Conservation (phyloP, 331 rosid species). For the Erythrophleum ivorense region DNA sequence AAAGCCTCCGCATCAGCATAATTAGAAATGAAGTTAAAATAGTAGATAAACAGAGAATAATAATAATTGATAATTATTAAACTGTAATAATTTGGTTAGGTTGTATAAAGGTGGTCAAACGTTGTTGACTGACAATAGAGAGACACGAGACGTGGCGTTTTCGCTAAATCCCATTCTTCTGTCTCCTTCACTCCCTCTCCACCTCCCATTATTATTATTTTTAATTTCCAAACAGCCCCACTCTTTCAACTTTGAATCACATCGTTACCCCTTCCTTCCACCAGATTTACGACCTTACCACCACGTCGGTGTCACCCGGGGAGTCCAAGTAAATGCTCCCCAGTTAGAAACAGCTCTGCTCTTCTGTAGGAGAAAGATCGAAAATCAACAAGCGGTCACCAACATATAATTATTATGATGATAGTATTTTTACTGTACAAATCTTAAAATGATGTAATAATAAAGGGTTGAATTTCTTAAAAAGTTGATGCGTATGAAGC, state of each 20-base stretch:
- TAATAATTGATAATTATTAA: slow-evolving; percentile 46
- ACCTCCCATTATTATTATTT: too few species aligned
- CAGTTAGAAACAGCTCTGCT: too few species aligned
- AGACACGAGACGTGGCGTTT: slow-evolving; percentile 43
- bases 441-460: too few species aligned
- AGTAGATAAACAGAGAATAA: background rate
- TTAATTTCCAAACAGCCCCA: slow-evolving; percentile 14
- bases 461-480: too few species aligned
- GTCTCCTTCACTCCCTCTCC: background rate
- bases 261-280: background rate
- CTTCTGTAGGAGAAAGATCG: too few species aligned
- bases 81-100: slow-evolving; percentile 54
- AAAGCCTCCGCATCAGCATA: background rate
- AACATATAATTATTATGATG: too few species aligned
- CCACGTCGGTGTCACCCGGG: too few species aligned
- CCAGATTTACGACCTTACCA: background rate
- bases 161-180: slow-evolving; percentile 11
- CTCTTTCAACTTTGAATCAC: background rate
- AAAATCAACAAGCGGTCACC: too few species aligned
- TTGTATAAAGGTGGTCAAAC: slow-evolving; percentile 59
- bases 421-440: too few species aligned
- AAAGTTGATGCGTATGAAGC: too few species aligned
- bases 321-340: background rate
- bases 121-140: slow-evolving; percentile 54
- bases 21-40: background rate